A percentile compares a stretch with the other conserved stretches of the same genome.
phyloP scores from a whole-genome alignment of 352 stramenopile genomes.

The Globisporangium lucens region DNA sequence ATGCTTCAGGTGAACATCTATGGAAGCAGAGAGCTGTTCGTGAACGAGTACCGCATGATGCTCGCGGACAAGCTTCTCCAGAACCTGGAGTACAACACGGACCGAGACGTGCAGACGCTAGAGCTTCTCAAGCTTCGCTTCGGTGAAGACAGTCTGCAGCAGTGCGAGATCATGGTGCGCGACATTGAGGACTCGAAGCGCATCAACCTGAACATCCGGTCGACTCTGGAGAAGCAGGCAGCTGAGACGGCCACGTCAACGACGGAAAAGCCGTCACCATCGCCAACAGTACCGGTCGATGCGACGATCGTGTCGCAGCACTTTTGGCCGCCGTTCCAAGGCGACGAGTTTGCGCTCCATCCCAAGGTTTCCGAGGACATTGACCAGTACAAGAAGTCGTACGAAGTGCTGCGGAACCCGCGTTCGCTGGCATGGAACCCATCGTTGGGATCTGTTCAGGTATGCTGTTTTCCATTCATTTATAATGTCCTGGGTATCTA shows the following conservation, averaged over 20 bases:
- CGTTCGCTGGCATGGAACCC: slow-evolving; percentile 92
- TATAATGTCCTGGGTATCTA: neutral
- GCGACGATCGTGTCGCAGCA: slow-evolving; percentile 96
- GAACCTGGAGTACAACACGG: slow-evolving; percentile 93
- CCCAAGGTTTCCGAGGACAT: slow-evolving; percentile 73
- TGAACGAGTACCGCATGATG: slow-evolving; percentile 98
- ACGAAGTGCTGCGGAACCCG: slow-evolving; percentile 93
- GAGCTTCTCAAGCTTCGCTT: slow-evolving; percentile 98
- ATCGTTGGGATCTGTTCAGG: slow-evolving; percentile 90
- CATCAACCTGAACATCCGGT: slow-evolving; percentile 89
- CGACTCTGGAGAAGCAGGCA: slow-evolving; percentile 23
- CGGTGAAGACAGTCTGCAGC: slow-evolving; percentile 91
- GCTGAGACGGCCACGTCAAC: neutral
- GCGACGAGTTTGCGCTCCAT: slow-evolving; percentile 91
- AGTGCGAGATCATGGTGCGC: slow-evolving; percentile 98
- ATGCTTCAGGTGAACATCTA: slow-evolving; percentile 92
- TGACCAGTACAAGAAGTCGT: slow-evolving; percentile 88
- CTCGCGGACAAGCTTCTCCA: slow-evolving; percentile 95
- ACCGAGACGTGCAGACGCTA: slow-evolving; percentile 93
- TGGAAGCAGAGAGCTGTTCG: slow-evolving; percentile 97
- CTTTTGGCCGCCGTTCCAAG: slow-evolving; percentile 97
- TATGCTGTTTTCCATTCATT: slow-evolving; percentile 14
- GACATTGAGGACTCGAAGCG: slow-evolving; percentile 97
- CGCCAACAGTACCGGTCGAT: slow-evolving; percentile 46
- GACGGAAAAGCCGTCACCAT: neutral